A percentile compares a stretch with the other conserved stretches of the same genome.
These are phyloP conservation scores for Xylaria grammica DNA, from an alignment of 495 filamentous ascomycete species.

Conservation along the genomic window DNA sequence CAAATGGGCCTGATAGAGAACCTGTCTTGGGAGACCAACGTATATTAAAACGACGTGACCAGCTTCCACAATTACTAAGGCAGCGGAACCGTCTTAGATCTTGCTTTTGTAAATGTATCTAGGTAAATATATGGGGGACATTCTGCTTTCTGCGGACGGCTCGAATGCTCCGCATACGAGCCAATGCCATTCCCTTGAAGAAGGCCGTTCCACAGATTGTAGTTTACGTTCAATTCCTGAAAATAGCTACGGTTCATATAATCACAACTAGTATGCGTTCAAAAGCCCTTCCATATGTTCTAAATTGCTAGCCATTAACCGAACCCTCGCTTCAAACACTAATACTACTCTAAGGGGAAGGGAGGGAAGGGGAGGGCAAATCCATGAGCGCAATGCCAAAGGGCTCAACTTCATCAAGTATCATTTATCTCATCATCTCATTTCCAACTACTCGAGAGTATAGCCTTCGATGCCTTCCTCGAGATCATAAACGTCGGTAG, in stretches of 20 bases:
- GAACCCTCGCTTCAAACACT: background rate
- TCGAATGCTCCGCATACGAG: background rate
- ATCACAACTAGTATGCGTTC: background rate
- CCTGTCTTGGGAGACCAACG: background rate
- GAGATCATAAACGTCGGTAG: constrained; percentile 66
- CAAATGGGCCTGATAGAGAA: background rate
- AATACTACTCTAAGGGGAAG: too few relatives aligned
- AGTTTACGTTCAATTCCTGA: background rate
- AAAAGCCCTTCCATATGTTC: background rate
- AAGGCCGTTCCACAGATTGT: background rate
- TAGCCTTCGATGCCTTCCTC: constrained; percentile 63
- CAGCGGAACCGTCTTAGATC: background rate
- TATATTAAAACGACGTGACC: too few relatives aligned
- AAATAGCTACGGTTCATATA: background rate
- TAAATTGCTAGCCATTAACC: background rate
- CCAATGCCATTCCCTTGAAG: background rate
- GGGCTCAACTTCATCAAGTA: too few relatives aligned
- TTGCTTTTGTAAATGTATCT: background rate
- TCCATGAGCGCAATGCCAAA: background rate
- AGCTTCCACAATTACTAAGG: background rate
- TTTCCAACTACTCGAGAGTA: constrained; percentile 27
- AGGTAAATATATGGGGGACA: background rate
- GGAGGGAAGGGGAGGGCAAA: background rate
- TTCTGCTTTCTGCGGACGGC: too few relatives aligned
- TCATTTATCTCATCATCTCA: too few relatives aligned